Evolutionary conservation across 2,329 filamentous ascomycete species (phyloP), one percentile per base, ranked within the genome.

Genomic region (Dissoconium aciculare): DNA sequence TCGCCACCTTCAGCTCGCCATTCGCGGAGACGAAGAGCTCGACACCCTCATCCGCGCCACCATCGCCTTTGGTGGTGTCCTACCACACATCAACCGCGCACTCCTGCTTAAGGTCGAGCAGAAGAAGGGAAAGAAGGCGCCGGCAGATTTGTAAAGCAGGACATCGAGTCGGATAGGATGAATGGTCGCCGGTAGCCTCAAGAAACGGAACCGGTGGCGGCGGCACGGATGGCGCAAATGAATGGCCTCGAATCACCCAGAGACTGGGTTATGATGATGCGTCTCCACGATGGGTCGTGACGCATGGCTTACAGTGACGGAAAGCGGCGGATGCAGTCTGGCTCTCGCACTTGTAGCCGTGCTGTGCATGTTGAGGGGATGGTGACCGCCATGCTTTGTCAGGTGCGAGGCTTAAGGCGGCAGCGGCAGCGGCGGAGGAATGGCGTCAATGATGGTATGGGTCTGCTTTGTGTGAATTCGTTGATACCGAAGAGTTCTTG

Each of bases 11-110:
- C 89, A 98, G 70, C 83, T 98, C 51, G 89, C 89, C 64, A 98
- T 98, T 69, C 78, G 89, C 56, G 41, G 41, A 24, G 89, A 98
- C 59, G 89, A 98, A 64, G 89, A 98, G 62, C 70, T 98, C 48
- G 89, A 98, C 58, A 95, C 85, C 14, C 69, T 98, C 35, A 95
- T 98, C 57, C 81, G 85, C 50, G 89, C 89, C 35, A 98, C 89
- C 40, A 98, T 98, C 52, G 89, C 89, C 38, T 95, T 91, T 48
- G 89, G 89, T 66, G 89, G 89, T 78, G 89, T 98, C 15, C 67
- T 98, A 53, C 89, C 89, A 43, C 87, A 94, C 63, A 98, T 98
- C 74, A 95, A 98, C 69, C 81, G 89, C 50, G 89, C 89, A 10
- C 67, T 98, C 46, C 68, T 98, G 48, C 71, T 92, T 57, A 93